Evolutionary conservation across 495 filamentous ascomycete species (phyloP).

Genomic region (Podospora sp.): DNA sequence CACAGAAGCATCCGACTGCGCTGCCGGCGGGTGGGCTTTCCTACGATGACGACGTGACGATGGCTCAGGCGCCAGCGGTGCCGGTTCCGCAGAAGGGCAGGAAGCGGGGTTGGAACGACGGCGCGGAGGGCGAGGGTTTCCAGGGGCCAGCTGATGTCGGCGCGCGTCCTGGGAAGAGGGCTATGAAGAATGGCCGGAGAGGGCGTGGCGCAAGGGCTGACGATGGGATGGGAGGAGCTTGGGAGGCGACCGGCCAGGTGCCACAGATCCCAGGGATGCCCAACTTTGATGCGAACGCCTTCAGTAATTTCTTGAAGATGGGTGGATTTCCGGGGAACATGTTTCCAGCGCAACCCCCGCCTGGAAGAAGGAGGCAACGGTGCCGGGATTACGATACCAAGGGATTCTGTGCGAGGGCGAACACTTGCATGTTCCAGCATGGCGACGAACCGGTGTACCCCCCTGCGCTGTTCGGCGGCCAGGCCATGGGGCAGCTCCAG

Average conservation of each 20-base stretch:
- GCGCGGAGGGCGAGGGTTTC: conserved; percentile 34
- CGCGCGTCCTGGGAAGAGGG: conserved; percentile 45
- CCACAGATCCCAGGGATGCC: not conserved
- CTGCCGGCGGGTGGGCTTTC: conserved; percentile 25
- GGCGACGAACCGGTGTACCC: conserved; percentile 42
- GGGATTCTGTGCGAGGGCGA: conserved; percentile 78
- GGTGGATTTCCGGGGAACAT: conserved; percentile 55
- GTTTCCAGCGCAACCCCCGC: conserved; percentile 49
- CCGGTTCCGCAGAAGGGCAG: conserved; percentile 23
- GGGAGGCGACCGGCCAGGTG: not conserved
- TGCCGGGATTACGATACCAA: conserved; percentile 89
- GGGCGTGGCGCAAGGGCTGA: conserved; percentile 55
- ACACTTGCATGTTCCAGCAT: conserved; percentile 78
- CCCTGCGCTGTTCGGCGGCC: conserved; percentile 3
- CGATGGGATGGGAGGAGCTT: conserved; percentile 27
- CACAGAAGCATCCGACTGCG: conserved; percentile 14
- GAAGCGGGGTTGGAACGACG: conserved; percentile 36
- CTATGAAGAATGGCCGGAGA: conserved; percentile 74
- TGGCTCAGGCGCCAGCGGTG: conserved; percentile 9
- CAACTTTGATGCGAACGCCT: conserved; percentile 43
- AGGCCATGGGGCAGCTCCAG: conserved; percentile 17
- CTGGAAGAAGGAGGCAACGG: conserved; percentile 51
- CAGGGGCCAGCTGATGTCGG: conserved; percentile 28
- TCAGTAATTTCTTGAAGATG: conserved; percentile 67
- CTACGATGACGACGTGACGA: conserved; percentile 35